A percentile compares a stretch with the other conserved stretches of the same genome.
These are phyloP conservation scores for Nevesoporus exiguus DNA, from an alignment of 768 basidiomycete genomes.

Conservation along the genomic window DNA sequence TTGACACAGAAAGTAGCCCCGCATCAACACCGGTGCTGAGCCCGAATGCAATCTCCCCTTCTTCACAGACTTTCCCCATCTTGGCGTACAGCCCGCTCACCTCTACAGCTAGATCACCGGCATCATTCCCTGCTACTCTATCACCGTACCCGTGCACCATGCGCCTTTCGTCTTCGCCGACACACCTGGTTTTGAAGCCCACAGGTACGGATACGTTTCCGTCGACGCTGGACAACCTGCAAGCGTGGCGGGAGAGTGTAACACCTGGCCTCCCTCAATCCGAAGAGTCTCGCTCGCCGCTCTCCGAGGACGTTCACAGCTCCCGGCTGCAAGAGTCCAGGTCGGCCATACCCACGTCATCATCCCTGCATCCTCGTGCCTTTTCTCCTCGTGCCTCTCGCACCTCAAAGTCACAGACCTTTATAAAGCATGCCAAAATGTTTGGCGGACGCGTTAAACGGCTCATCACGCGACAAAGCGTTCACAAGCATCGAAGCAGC, in stretches of 20 bases:
- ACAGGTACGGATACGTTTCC: slow-evolving; percentile 33
- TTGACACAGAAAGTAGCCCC: slow-evolving; percentile 19
- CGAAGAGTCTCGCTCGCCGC: slow-evolving; percentile 15
- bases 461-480: slow-evolving; percentile 18
- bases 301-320: slow-evolving; percentile 10
- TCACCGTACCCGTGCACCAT: slow-evolving; percentile 15
- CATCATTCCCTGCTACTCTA: slow-evolving; percentile 11
- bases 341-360: slow-evolving; percentile 4
- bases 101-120: slow-evolving; percentile 16
- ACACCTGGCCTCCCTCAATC: slow-evolving; percentile 14
- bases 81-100: slow-evolving; percentile 13
- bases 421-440: slow-evolving; percentile 27
- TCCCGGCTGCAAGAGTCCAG: slow-evolving; percentile 6
- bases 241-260: slow-evolving; percentile 29
- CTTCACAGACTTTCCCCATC: slow-evolving; percentile 15
- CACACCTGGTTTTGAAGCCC: slow-evolving; percentile 22
- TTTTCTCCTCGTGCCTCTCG: slow-evolving; percentile 1
- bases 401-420: slow-evolving; percentile 11
- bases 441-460: slow-evolving; percentile 30
- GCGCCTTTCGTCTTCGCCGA: slow-evolving; percentile 8
- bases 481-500: slow-evolving; percentile 10
- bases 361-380: slow-evolving; percentile 2
- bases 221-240: slow-evolving; percentile 26
- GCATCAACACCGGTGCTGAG: slow-evolving; percentile 25
- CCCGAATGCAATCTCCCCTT: slow-evolving; percentile 21